phyloP scores from a whole-genome alignment of 805 yeast species.

The Wickerhamiella siamensis region DNA sequence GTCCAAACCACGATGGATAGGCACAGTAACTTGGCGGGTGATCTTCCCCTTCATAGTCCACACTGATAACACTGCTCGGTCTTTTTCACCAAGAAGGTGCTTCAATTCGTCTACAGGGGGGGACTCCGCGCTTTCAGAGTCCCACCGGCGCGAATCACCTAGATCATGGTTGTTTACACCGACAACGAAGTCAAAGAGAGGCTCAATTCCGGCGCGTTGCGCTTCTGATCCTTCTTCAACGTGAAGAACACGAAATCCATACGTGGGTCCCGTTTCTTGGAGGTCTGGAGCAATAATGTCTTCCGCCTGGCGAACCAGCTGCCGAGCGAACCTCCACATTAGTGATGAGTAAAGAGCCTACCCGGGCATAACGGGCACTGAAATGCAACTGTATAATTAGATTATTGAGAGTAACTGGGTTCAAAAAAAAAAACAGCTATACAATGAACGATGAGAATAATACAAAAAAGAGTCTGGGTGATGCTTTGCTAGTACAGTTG shows the following conservation, averaged over 20 bases:
- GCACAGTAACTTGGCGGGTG: conserved; percentile 11
- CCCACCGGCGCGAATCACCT: conserved; percentile 1
- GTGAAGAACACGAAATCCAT: conserved; percentile 46
- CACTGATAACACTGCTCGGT: conserved; percentile 39
- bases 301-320: conserved; percentile 37
- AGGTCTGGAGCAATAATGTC: conserved; percentile 23
- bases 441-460: too few species aligned
- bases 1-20: conserved; percentile 19
- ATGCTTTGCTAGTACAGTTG: too few species aligned
- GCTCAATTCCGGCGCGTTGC: conserved; percentile 45
- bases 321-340: conserved; percentile 34
- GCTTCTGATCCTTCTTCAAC: conserved; percentile 36
- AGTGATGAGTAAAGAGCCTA: not conserved
- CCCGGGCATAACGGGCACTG: too few species aligned
- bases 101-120: conserved; percentile 13
- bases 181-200: conserved; percentile 81
- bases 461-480: too few species aligned
- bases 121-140: not conserved
- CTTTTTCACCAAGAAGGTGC: conserved; percentile 6
- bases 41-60: conserved; percentile 74
- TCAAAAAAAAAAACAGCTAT: too few species aligned
- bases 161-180: conserved; percentile 61
- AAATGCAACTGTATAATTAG: too few species aligned
- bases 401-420: too few species aligned
- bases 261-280: conserved; percentile 18